phyloP scores from a whole-genome alignment of 352 stramenopile species.

The Globisporangium iwayamae region DNA sequence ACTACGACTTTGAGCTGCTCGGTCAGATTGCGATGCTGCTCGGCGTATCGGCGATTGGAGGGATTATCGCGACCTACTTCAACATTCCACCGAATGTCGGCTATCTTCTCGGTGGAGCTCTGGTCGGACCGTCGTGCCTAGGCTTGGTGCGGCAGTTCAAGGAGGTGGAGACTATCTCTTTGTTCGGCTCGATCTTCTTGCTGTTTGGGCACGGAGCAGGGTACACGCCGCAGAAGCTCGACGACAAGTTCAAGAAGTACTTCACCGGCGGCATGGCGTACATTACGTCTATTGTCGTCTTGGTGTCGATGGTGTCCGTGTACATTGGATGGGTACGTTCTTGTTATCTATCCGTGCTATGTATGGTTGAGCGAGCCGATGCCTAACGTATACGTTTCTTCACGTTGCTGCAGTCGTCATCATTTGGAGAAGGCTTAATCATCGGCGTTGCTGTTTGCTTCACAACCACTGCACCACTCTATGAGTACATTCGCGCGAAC shows the following conservation, averaged over 20 bases:
- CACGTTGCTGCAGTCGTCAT: slow-evolving; percentile 35
- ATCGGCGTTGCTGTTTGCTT: slow-evolving; percentile 79
- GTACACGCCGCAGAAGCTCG: slow-evolving; percentile 64
- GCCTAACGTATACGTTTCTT: slow-evolving; percentile 8
- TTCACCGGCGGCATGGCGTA: slow-evolving; percentile 72
- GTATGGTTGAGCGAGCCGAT: background rate
- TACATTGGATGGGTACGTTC: slow-evolving; percentile 65
- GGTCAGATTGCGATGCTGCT: slow-evolving; percentile 80
- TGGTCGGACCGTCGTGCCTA: slow-evolving; percentile 88
- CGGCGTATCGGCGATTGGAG: slow-evolving; percentile 82
- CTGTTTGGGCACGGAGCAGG: slow-evolving; percentile 87
- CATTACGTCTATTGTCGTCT: slow-evolving; percentile 60
- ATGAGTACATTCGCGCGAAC: slow-evolving; percentile 78
- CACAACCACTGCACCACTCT: slow-evolving; percentile 77
- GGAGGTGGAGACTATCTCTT: slow-evolving; percentile 91
- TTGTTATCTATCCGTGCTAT: background rate
- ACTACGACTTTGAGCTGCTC: slow-evolving; percentile 86
- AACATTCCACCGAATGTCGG: slow-evolving; percentile 88
- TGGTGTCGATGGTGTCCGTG: slow-evolving; percentile 65
- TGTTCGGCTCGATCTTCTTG: slow-evolving; percentile 93
- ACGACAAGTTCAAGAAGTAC: slow-evolving; percentile 70
- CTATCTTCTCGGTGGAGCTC: slow-evolving; percentile 87
- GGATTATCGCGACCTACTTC: slow-evolving; percentile 86
- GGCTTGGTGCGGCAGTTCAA: slow-evolving; percentile 85
- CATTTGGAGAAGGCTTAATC: slow-evolving; percentile 72